Conservation (phyloP, 2,329 filamentous ascomycete species). For the Amesomyces nigricolor region DNA sequence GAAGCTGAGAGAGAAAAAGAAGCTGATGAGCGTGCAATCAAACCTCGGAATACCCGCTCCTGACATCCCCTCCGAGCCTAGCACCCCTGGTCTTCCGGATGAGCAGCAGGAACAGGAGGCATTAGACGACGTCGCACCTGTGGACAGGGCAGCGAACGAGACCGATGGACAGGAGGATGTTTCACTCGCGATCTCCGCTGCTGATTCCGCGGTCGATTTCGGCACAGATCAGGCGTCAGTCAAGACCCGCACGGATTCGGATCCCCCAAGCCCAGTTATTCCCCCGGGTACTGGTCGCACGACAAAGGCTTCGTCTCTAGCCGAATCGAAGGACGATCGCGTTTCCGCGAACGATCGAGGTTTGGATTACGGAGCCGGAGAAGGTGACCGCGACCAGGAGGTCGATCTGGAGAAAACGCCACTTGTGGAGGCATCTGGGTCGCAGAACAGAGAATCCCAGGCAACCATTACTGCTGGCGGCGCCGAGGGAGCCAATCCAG, state of each 20-base stretch:
- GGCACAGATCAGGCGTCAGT: constrained; percentile 44
- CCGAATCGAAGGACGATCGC: constrained; percentile 58
- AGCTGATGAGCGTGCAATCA: constrained; percentile 36
- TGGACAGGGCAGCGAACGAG: constrained; percentile 25
- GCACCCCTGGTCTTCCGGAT: constrained; percentile 30
- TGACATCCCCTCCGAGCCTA: constrained; percentile 26
- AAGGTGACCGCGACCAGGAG: not conserved
- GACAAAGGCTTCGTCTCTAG: constrained; percentile 59
- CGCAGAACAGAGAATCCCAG: constrained; percentile 7
- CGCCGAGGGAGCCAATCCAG: not conserved
- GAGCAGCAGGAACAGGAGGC: constrained; percentile 32
- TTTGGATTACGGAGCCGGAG: not conserved
- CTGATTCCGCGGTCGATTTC: constrained; percentile 52
- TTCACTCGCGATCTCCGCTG: constrained; percentile 39
- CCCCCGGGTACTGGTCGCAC: constrained; percentile 53
- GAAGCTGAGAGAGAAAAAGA: constrained; percentile 80
- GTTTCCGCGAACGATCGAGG: constrained; percentile 39
- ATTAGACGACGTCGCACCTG: constrained; percentile 23
- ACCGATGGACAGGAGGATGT: constrained; percentile 29
- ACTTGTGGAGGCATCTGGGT: not conserved
- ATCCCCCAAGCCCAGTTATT: constrained; percentile 50
- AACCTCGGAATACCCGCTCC: constrained; percentile 25
- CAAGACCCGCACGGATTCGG: constrained; percentile 50
- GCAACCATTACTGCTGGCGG: constrained; percentile 4
- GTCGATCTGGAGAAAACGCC: not conserved